Percentiles rank a stretch among this genome's conserved stretches.
These are phyloP conservation scores for Irpex sp. DNA, from an alignment of 1,284 basidiomycete species.

Conservation along the genomic window DNA sequence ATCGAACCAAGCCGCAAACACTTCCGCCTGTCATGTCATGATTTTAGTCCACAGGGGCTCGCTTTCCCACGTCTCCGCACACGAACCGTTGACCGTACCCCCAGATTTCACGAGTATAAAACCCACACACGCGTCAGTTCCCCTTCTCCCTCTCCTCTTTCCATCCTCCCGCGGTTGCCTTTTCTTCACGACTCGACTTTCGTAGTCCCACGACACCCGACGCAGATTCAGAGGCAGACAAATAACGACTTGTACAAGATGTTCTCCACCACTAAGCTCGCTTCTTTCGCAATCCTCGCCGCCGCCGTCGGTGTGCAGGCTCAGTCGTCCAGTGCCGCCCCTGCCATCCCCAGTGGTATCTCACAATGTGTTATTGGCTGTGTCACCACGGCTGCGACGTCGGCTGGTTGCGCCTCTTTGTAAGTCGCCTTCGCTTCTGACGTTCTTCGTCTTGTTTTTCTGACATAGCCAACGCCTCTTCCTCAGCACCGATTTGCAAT, in stretches of 20 bases:
- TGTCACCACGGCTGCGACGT: slow-evolving; percentile 14
- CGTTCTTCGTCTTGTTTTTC: neutral
- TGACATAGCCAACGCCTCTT: neutral
- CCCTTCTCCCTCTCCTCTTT: too few species aligned
- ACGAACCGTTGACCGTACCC: too few species aligned
- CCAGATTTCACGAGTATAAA: too few species aligned
- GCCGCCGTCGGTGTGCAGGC: slow-evolving; percentile 16
- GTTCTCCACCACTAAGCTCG: slow-evolving; percentile 16
- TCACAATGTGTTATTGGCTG: slow-evolving; percentile 20
- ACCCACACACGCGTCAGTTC: too few species aligned
- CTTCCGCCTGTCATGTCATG: too few species aligned
- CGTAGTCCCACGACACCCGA: too few species aligned
- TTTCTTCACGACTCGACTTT: neutral
- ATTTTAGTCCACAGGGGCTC: too few species aligned
- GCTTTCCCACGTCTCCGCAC: too few species aligned
- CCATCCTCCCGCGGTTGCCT: too few species aligned
- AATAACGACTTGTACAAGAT: slow-evolving; percentile 9
- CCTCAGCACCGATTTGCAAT: slow-evolving; percentile 22
- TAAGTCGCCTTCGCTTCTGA: slow-evolving; percentile 10
- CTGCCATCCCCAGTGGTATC: slow-evolving; percentile 18
- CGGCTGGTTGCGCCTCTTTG: slow-evolving; percentile 17
- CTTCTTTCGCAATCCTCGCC: slow-evolving; percentile 14
- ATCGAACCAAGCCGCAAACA: too few species aligned
- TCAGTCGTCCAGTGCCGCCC: slow-evolving; percentile 15
- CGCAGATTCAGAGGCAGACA: too few species aligned